Conservation (phyloP, 495 filamentous ascomycete species). For the Trichoderma erinaceum region DNA sequence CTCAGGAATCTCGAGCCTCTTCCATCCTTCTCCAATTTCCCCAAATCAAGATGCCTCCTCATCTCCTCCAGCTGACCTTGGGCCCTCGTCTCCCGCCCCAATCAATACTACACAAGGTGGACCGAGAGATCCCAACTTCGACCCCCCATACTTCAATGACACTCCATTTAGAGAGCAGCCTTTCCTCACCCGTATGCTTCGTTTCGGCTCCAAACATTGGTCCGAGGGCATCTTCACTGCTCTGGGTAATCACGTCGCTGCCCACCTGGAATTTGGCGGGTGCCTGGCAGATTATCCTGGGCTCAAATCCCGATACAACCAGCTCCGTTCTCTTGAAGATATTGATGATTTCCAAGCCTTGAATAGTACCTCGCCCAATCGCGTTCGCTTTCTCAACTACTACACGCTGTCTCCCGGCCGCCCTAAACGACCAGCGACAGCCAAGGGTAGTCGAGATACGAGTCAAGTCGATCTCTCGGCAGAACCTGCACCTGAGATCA, state of each 20-base stretch:
- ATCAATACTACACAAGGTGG: slow-evolving; percentile 19
- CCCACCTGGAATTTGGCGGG: slow-evolving; percentile 75
- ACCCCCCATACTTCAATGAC: slow-evolving; percentile 71
- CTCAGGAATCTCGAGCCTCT: slow-evolving; percentile 71
- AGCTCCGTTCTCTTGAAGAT: slow-evolving; percentile 63
- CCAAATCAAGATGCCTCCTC: not conserved
- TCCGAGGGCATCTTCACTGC: slow-evolving; percentile 61
- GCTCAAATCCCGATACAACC: slow-evolving; percentile 62
- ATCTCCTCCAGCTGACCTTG: not conserved
- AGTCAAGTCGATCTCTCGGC: not conserved
- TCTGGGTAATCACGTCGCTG: slow-evolving; percentile 65
- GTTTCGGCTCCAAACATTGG: slow-evolving; percentile 75
- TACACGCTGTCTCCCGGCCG: slow-evolving; percentile 77
- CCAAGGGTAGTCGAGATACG: not conserved
- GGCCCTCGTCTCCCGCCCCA: slow-evolving; percentile 15
- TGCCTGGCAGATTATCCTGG: slow-evolving; percentile 70
- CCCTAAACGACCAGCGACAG: slow-evolving; percentile 22
- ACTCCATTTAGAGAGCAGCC: slow-evolving; percentile 55
- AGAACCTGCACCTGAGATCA: slow-evolving; percentile 15
- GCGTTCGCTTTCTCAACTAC: slow-evolving; percentile 80
- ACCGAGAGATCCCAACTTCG: slow-evolving; percentile 57
- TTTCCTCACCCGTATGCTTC: slow-evolving; percentile 58
- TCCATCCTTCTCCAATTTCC: slow-evolving; percentile 44
- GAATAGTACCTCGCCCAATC: slow-evolving; percentile 20
- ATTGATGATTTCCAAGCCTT: slow-evolving; percentile 38